phyloP scores from a whole-genome alignment of 805 yeast genomes.

The Suhomyces sp. region DNA sequence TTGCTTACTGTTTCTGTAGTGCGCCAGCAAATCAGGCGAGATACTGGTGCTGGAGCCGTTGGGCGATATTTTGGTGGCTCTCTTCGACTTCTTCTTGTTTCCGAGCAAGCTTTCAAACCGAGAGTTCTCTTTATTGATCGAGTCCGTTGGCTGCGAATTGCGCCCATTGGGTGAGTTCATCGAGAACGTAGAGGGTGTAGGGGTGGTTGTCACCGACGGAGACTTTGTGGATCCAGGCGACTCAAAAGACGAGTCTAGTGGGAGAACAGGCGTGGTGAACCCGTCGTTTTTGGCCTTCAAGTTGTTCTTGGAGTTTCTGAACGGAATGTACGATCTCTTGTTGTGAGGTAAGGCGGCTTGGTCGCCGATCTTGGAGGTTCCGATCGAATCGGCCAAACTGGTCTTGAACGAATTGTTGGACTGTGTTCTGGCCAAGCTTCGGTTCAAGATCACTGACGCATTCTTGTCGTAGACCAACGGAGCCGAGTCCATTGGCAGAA shows the following conservation, averaged over 20 bases:
- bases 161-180: conserved; percentile 1
- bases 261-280: conserved; percentile 22
- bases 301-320: conserved; percentile 30
- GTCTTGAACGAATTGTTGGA: conserved; percentile 77
- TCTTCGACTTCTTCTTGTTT: conserved; percentile 22
- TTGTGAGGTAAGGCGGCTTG: conserved; percentile 11
- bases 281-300: conserved; percentile 8
- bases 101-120: conserved; percentile 28
- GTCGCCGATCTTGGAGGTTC: conserved; percentile 18
- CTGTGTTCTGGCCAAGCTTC: conserved; percentile 69
- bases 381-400: conserved; percentile 64
- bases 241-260: conserved; percentile 20
- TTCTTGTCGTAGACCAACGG: conserved; percentile 79
- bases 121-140: conserved; percentile 11
- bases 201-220: conserved; percentile 3
- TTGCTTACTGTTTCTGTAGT: conserved; percentile 9
- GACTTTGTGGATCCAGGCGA: conserved; percentile 13
- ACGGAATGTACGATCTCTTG: conserved; percentile 41
- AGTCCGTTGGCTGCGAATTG: background rate
- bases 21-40: conserved; percentile 14
- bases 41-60: conserved; percentile 9
- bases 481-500: conserved; percentile 61
- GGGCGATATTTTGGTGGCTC: conserved; percentile 13
- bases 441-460: conserved; percentile 69
- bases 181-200: conserved; percentile 7